Conservation (phyloP, 805 yeast species). For the Yarrowia sp. region DNA sequence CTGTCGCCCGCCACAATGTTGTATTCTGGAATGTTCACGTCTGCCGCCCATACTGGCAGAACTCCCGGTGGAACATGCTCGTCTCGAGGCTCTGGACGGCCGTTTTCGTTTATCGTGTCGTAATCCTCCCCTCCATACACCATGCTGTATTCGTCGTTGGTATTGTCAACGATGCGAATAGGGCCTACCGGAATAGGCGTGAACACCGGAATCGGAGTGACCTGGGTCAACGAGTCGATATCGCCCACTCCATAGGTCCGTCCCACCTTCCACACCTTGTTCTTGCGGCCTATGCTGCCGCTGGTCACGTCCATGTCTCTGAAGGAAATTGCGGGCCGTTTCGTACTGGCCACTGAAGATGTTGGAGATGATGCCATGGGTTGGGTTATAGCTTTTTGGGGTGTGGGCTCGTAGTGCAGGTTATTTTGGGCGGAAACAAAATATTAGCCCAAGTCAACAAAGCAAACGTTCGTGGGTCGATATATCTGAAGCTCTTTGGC, state of each 20-base stretch:
- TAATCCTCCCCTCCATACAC: slow-evolving; percentile 37
- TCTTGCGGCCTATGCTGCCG: slow-evolving; percentile 28
- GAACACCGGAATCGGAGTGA: slow-evolving; percentile 29
- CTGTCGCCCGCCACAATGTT: slow-evolving; percentile 52
- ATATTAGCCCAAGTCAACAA: neutral
- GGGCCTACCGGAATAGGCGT: slow-evolving; percentile 42
- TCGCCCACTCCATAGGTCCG: slow-evolving; percentile 32
- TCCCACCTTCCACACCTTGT: slow-evolving; percentile 33
- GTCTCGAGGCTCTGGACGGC: slow-evolving; percentile 34
- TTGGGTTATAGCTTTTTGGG: neutral
- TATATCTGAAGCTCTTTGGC: neutral
- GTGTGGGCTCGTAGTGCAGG: too few relatives aligned
- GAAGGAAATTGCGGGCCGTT: slow-evolving; percentile 23
- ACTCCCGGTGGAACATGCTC: slow-evolving; percentile 43
- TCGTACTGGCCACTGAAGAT: slow-evolving; percentile 14
- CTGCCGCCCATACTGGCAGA: slow-evolving; percentile 51
- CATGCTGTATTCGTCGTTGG: slow-evolving; percentile 37
- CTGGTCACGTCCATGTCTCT: slow-evolving; percentile 15
- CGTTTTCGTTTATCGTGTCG: slow-evolving; percentile 29
- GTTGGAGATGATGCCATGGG: slow-evolving; percentile 23
- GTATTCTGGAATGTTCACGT: slow-evolving; percentile 53
- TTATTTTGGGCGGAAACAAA: neutral
- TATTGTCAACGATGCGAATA: slow-evolving; percentile 42
- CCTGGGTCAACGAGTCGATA: slow-evolving; percentile 34
- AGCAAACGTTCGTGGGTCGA: neutral